Base-by-base conservation (phyloP, 495 filamentous ascomycete species). In the Bombardia bombarda region DNA sequence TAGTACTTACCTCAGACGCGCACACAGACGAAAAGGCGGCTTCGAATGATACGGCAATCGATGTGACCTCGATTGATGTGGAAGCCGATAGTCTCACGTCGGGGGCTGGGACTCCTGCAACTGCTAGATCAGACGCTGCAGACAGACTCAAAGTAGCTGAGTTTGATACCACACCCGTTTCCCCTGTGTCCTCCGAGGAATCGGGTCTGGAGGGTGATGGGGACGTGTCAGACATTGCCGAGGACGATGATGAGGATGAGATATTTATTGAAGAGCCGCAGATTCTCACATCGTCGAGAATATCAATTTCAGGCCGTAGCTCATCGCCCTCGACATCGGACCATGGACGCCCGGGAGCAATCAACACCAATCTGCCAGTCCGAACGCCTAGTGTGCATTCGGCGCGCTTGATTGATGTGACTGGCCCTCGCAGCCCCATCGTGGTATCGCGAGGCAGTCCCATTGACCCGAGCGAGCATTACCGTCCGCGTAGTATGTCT, bases 341-440 rank as follows among this genome's bases (percentile, higher is more conserved):
- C 6, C 52, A 54, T 33, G 63, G 61, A 7, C 66, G 42, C 32
- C 67, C 63, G 3, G 30, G 58, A 16, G 48, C 63, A 25, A 60
- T 71, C 46, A 62, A 46, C 55, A 59, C 60, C 10, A 58, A 50
- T 40, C 30, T 69, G 33, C 66, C 61, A 10, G 53, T 52, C n/a
- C 61, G 69, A 32, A 64, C 74, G n/a, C 61, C 61, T 4, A 75
- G 74, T 47, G 59, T 72, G 7, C 70, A 70, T 38, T 78, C 74
- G 10, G 60, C 72, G 19, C 68, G 72, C 5, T 46, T 78, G 33
- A 72, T 78, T 24, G 74, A 78, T 23, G 72, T 78, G n/a, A 44
- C 65, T 14, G 61, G 65, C 34, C 68, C 67, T 20, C 66, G 65
- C 21, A 73, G 66, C 47, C 68, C 70, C 10, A 57, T 49, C 22